A percentile compares a stretch with the other conserved stretches of the same genome.
Evolutionary conservation across 202 grass and related monocot species (phyloP).

Genomic region (Cymbopogon flexuosus): DNA sequence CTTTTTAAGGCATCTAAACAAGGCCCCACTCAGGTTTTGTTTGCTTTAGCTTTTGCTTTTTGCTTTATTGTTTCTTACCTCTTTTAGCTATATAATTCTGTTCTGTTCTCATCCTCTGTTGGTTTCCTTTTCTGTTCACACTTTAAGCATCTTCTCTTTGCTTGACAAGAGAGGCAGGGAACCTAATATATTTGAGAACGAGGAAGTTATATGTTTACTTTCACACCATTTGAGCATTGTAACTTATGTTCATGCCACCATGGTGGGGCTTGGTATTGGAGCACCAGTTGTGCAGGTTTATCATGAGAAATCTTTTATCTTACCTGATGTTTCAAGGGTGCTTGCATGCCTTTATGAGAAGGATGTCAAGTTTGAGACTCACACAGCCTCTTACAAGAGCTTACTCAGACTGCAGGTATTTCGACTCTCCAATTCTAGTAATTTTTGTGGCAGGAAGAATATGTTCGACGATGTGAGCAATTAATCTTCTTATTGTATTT

Average conservation of each 20-base stretch:
- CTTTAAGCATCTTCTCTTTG: slow-evolving; percentile 84
- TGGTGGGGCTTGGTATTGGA: slow-evolving; percentile 38
- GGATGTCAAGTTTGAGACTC: slow-evolving; percentile 41
- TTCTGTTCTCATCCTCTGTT: slow-evolving; percentile 31
- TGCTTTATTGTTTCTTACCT: slow-evolving; percentile 22
- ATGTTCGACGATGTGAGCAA: slow-evolving; percentile 13
- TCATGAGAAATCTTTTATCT: slow-evolving; percentile 61
- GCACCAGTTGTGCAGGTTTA: slow-evolving; percentile 57
- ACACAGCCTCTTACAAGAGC: slow-evolving; percentile 36
- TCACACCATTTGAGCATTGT: slow-evolving; percentile 15
- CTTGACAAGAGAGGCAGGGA: slow-evolving; percentile 50
- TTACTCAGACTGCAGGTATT: slow-evolving; percentile 84
- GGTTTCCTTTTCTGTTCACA: slow-evolving; percentile 23
- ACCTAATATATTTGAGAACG: slow-evolving; percentile 33
- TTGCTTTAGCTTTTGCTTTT: slow-evolving; percentile 35
- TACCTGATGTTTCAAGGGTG: slow-evolving; percentile 84
- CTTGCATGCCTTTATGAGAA: slow-evolving; percentile 92
- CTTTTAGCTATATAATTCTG: slow-evolving; percentile 26
- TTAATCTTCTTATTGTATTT: slow-evolving; percentile 2
- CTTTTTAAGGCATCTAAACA: no score
- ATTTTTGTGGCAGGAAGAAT: neutral
- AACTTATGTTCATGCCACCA: slow-evolving; percentile 31
- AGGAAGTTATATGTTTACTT: slow-evolving; percentile 12
- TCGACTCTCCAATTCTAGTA: slow-evolving; percentile 19
- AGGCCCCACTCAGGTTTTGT: neutral